Conservation (phyloP, 306 rosid species). For the Dicorynia guianensis region DNA sequence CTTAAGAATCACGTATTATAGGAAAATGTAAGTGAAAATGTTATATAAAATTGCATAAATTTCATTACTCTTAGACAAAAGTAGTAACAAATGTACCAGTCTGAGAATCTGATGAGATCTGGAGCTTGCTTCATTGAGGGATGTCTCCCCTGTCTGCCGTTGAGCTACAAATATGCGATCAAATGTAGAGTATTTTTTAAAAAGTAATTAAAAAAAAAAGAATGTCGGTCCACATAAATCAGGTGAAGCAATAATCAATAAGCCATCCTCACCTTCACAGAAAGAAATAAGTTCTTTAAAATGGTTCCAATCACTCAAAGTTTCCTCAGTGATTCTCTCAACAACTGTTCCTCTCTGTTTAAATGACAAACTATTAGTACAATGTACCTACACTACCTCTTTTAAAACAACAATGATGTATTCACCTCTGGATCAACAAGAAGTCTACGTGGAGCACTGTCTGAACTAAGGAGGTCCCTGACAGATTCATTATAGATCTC, state of each 20-base stretch:
- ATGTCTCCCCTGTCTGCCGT: constrained; percentile 94
- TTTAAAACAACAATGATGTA: constrained; percentile 20
- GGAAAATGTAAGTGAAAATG: constrained; percentile 26
- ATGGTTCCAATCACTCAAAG: constrained; percentile 80
- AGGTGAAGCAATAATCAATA: constrained; percentile 38
- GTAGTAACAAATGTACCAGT: constrained; percentile 58
- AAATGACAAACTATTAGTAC: constrained; percentile 44
- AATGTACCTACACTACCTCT: constrained; percentile 10
- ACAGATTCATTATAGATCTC: constrained; percentile 98
- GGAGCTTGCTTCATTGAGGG: constrained; percentile 93
- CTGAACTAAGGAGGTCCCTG: constrained; percentile 88
- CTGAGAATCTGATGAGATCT: constrained; percentile 97
- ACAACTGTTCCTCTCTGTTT: constrained; percentile 91
- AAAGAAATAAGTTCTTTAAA: constrained; percentile 77
- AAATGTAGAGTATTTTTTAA: constrained; percentile 20
- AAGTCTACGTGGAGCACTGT: constrained; percentile 82
- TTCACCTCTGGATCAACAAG: constrained; percentile 98
- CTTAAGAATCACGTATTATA: constrained; percentile 52
- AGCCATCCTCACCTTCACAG: constrained; percentile 73
- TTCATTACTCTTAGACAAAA: constrained; percentile 27
- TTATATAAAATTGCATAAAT: background rate
- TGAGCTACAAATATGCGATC: constrained; percentile 65
- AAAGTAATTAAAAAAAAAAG: constrained; percentile 16
- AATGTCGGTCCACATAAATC: constrained; percentile 22
- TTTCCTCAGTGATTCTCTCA: constrained; percentile 87